phyloP scores from a whole-genome alignment of 2,329 filamentous ascomycete genomes.

The Nemania diffusa region DNA sequence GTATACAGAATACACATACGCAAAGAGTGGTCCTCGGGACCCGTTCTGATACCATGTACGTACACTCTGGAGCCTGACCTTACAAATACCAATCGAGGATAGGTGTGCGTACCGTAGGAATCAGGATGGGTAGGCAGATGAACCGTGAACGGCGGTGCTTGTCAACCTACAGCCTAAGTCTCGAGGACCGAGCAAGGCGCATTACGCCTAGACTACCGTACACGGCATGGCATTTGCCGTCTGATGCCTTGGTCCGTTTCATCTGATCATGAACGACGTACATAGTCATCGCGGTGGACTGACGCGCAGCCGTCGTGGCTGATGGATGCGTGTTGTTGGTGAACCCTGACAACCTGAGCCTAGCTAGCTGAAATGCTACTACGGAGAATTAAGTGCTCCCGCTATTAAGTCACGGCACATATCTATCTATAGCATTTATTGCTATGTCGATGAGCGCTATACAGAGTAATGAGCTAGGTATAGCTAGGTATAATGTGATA shows the following conservation, averaged over 20 bases:
- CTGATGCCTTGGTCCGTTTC: conserved; percentile 17
- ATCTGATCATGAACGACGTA: conserved; percentile 13
- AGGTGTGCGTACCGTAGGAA: too few species aligned
- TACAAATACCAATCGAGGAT: neutral
- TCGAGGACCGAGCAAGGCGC: conserved; percentile 25
- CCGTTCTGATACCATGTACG: conserved; percentile 24
- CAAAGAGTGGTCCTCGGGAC: conserved; percentile 10
- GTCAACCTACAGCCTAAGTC: neutral
- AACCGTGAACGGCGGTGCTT: conserved; percentile 26
- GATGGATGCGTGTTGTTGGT: conserved; percentile 25
- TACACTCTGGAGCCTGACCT: neutral
- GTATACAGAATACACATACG: too few species aligned
- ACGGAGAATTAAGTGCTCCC: conserved; percentile 32
- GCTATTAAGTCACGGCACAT: conserved; percentile 14
- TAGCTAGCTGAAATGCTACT: conserved; percentile 37
- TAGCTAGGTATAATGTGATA: conserved; percentile 1
- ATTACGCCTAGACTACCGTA: neutral
- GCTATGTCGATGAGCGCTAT: neutral
- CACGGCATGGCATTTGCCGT: neutral
- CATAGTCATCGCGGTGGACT: conserved; percentile 15
- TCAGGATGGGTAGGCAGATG: neutral
- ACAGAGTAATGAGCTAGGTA: conserved; percentile 1
- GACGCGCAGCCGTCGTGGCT: conserved; percentile 27
- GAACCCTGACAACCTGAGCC: conserved; percentile 25
- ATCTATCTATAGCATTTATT: conserved; percentile 13